phyloP scores from a whole-genome alignment of 2,329 filamentous ascomycete genomes.

The Tolypocladium ophioglossoides region DNA sequence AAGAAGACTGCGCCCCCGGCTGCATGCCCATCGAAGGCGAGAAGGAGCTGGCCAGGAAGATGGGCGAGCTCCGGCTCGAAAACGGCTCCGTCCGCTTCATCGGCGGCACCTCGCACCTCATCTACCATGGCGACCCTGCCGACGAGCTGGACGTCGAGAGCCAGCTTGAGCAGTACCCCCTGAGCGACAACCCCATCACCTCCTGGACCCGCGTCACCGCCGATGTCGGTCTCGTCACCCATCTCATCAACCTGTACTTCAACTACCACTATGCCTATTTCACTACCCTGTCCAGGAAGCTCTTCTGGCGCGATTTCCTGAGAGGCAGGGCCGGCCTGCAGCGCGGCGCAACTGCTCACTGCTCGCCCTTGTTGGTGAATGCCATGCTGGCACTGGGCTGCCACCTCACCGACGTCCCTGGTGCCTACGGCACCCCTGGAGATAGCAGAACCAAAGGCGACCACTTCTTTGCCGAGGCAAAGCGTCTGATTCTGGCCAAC shows the following conservation, averaged over 20 bases:
- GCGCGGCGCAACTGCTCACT: conserved; percentile 56
- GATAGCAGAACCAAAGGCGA: conserved; percentile 84
- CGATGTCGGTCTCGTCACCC: conserved; percentile 67
- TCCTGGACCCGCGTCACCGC: conserved; percentile 84
- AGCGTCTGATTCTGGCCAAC: conserved; percentile 77
- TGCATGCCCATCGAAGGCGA: conserved; percentile 45
- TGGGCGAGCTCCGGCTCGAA: conserved; percentile 81
- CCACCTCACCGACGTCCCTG: conserved; percentile 74
- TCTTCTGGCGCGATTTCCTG: conserved; percentile 81
- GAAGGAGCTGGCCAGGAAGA: conserved; percentile 77
- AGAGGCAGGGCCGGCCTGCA: conserved; percentile 50
- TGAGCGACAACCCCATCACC: conserved; percentile 58
- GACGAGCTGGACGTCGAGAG: conserved; percentile 27
- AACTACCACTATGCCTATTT: conserved; percentile 97
- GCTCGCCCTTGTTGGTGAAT: conserved; percentile 83
- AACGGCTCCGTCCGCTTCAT: conserved; percentile 86
- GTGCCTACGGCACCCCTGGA: conserved; percentile 58
- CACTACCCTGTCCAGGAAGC: conserved; percentile 72
- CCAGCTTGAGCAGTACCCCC: conserved; percentile 33
- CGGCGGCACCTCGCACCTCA: conserved; percentile 86
- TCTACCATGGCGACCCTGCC: conserved; percentile 55
- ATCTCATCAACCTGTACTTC: conserved; percentile 96
- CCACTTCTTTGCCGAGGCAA: conserved; percentile 92
- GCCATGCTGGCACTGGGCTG: conserved; percentile 88
- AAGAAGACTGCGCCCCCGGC: conserved; percentile 29